phyloP scores from a whole-genome alignment of 768 basidiomycete genomes.

The Amanita phalloides region DNA sequence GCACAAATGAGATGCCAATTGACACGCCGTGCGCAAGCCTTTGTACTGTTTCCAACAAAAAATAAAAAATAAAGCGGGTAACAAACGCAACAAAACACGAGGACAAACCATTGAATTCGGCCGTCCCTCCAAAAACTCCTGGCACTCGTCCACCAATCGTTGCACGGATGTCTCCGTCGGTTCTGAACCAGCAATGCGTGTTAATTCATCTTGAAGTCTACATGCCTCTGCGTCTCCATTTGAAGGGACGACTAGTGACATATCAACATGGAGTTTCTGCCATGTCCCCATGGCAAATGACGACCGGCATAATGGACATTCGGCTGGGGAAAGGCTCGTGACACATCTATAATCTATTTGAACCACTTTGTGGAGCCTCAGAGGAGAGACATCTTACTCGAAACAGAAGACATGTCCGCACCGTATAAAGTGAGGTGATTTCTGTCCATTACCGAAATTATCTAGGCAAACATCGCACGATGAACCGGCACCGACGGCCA shows the following conservation, averaged over 20 bases:
- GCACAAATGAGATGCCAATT: slow-evolving; percentile 38
- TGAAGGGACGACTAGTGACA: slow-evolving; percentile 16
- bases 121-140: slow-evolving; percentile 32
- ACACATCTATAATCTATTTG: slow-evolving; percentile 38
- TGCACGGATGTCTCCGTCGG: slow-evolving; percentile 39
- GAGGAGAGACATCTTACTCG: slow-evolving; percentile 18
- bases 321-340: slow-evolving; percentile 30
- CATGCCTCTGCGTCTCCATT: slow-evolving; percentile 34
- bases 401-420: slow-evolving; percentile 73
- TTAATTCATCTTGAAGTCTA: slow-evolving; percentile 40
- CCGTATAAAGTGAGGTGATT: slow-evolving; percentile 50
- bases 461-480: slow-evolving; percentile 73
- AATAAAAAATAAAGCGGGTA: slow-evolving; percentile 2
- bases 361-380: neutral
- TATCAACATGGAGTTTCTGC: slow-evolving; percentile 51
- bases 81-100: neutral
- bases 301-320: slow-evolving; percentile 57
- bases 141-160: slow-evolving; percentile 38
- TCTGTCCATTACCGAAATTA: slow-evolving; percentile 37
- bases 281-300: slow-evolving; percentile 34
- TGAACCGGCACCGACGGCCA: slow-evolving; percentile 52
- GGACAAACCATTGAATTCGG: slow-evolving; percentile 32
- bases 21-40: slow-evolving; percentile 36
- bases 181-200: slow-evolving; percentile 44
- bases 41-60: slow-evolving; percentile 24